Evolutionary conservation across 2,329 filamentous ascomycete species (phyloP).

Genomic region (Septoria petroselini): DNA sequence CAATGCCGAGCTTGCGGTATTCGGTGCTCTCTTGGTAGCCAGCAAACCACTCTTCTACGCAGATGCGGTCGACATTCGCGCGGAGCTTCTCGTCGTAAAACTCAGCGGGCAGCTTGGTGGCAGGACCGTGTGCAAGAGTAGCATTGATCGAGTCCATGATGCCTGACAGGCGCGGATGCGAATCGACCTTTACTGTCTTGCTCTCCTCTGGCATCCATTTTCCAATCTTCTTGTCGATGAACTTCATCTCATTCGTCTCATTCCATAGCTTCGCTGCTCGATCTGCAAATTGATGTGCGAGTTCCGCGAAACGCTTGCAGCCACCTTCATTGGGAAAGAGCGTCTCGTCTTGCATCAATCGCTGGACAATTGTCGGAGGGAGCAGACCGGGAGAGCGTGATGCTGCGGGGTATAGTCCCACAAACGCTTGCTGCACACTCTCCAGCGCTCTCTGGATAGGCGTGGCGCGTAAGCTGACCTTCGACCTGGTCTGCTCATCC

Average conservation of each 20-base stretch:
- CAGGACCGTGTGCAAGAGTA: slow-evolving; percentile 76
- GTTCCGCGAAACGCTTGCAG: slow-evolving; percentile 49
- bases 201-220: slow-evolving; percentile 77
- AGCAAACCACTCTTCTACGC: slow-evolving; percentile 87
- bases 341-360: slow-evolving; percentile 49
- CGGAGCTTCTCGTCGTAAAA: slow-evolving; percentile 79
- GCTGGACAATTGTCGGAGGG: slow-evolving; percentile 45
- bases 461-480: slow-evolving; percentile 49
- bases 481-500: slow-evolving; percentile 33
- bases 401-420: slow-evolving; percentile 48
- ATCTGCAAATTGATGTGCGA: slow-evolving; percentile 49
- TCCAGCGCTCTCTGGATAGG: slow-evolving; percentile 52
- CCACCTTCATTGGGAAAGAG: slow-evolving; percentile 51
- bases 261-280: slow-evolving; percentile 50
- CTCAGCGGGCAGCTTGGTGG: slow-evolving; percentile 72
- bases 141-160: slow-evolving; percentile 94
- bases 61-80: slow-evolving; percentile 67
- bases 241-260: slow-evolving; percentile 72
- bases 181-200: slow-evolving; percentile 73
- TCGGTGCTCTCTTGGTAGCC: slow-evolving; percentile 82
- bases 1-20: slow-evolving; percentile 87
- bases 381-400: slow-evolving; percentile 44
- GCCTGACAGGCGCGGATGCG: slow-evolving; percentile 76
- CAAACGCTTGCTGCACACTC: slow-evolving; percentile 51
- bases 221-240: slow-evolving; percentile 71